These are phyloP conservation scores for Salvia rosmarinus DNA, from an alignment of 257 asterid genomes.

Conservation along the genomic window DNA sequence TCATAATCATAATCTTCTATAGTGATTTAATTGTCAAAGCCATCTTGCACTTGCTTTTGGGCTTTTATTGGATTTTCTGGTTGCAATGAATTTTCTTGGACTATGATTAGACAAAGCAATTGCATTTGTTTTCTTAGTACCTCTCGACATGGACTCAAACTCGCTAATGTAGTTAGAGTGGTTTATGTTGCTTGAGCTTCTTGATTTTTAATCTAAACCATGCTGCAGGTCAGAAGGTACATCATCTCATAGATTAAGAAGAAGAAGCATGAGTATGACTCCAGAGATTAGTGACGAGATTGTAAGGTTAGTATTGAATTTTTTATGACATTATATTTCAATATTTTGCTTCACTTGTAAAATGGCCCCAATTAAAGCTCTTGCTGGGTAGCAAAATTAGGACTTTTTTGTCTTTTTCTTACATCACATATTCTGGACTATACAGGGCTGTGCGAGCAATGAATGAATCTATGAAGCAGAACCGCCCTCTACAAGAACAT, in stretches of 20 bases:
- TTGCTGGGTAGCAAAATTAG: slow-evolving; percentile 8
- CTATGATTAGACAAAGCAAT: too few species aligned
- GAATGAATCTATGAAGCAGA: slow-evolving; percentile 93
- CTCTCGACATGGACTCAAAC: too few species aligned
- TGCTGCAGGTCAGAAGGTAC: slow-evolving; percentile 87
- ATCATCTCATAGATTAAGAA: slow-evolving; percentile 73
- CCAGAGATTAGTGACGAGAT: slow-evolving; percentile 98
- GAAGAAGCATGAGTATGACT: slow-evolving; percentile 95
- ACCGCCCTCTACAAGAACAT: slow-evolving; percentile 65
- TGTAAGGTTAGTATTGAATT: slow-evolving; percentile 69
- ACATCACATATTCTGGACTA: slow-evolving; percentile 26
- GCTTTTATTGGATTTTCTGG: too few species aligned
- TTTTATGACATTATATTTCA: slow-evolving; percentile 15
- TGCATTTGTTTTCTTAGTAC: too few species aligned
- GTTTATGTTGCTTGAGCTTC: slow-evolving; percentile 29
- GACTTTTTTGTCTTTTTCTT: not conserved
- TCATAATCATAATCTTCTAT: too few species aligned
- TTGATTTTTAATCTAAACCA: slow-evolving; percentile 9
- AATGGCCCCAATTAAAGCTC: slow-evolving; percentile 2
- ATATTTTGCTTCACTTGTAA: slow-evolving; percentile 3
- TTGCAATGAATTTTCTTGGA: too few species aligned
- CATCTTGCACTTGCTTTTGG: too few species aligned
- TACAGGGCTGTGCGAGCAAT: slow-evolving; percentile 93
- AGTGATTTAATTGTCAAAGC: too few species aligned
- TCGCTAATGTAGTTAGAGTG: too few species aligned